These are phyloP conservation scores for Lasiodiplodia gonubiensis DNA, from an alignment of 2,329 filamentous ascomycete species.

Conservation along the genomic window DNA sequence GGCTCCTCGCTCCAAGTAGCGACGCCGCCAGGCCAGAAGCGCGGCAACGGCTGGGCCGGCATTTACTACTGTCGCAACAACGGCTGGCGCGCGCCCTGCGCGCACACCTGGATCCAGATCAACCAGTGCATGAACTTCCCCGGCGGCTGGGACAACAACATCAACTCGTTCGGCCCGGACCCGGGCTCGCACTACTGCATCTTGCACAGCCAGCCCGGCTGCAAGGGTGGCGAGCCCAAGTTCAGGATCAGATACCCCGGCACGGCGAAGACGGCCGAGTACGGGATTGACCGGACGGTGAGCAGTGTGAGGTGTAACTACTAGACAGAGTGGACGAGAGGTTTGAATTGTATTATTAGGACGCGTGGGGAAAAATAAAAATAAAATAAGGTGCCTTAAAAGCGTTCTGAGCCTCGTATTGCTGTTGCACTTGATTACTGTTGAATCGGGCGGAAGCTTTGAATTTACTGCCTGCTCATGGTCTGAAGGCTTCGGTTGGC, in stretches of 20 bases:
- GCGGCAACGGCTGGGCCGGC: not conserved
- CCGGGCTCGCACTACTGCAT: conserved; percentile 4
- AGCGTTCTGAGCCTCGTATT: too few relatives aligned
- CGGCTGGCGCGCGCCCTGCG: not conserved
- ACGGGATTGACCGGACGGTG: not conserved
- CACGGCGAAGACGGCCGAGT: conserved; percentile 7
- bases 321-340: not conserved
- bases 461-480: too few relatives aligned
- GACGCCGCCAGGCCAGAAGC: not conserved
- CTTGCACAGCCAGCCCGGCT: not conserved
- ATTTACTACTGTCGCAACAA: conserved; percentile 14
- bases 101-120: not conserved
- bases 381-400: too few relatives aligned
- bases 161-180: conserved; percentile 2
- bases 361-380: not conserved
- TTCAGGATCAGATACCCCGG: conserved; percentile 5
- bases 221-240: not conserved
- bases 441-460: too few relatives aligned
- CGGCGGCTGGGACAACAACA: not conserved
- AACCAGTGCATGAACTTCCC: conserved; percentile 12
- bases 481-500: too few relatives aligned
- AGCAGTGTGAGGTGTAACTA: conserved; percentile 3
- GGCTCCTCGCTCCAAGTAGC: not conserved
- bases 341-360: not conserved
- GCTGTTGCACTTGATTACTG: too few relatives aligned